Percentiles rank a stretch among this genome's conserved stretches.
These are phyloP conservation scores for Paraleonurus japonicus DNA, from an alignment of 257 asterid genomes.

Conservation along the genomic window DNA sequence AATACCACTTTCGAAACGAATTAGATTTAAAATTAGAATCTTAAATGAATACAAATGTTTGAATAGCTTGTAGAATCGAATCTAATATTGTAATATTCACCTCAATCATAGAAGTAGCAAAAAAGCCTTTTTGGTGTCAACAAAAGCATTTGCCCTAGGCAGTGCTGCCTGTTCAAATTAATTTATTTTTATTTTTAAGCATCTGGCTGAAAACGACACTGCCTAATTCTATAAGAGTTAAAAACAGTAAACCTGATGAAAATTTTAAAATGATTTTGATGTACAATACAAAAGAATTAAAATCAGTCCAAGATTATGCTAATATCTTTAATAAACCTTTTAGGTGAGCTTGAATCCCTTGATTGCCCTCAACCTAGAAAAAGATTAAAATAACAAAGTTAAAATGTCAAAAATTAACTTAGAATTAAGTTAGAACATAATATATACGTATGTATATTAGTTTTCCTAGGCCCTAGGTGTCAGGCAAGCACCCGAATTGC, in stretches of 20 bases:
- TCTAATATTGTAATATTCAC: not conserved
- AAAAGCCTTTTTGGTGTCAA: not conserved
- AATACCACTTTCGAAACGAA: not conserved
- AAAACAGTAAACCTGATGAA: not conserved
- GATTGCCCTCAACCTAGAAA: constrained; percentile 5
- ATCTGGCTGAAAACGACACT: not conserved
- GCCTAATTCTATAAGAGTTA: not conserved
- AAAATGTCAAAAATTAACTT: not conserved
- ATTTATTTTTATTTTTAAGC: not conserved
- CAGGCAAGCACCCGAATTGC: not conserved
- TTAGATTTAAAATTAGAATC: not conserved
- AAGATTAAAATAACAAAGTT: not conserved
- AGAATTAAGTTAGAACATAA: not conserved
- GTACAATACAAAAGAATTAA: not conserved
- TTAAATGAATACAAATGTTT: too few relatives aligned
- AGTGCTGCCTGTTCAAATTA: not conserved
- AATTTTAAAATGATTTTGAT: not conserved
- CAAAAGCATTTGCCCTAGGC: not conserved
- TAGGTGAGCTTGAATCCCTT: constrained; percentile 12
- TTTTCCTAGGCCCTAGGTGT: not conserved
- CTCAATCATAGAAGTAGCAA: not conserved
- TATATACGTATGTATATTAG: not conserved
- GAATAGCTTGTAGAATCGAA: too few relatives aligned
- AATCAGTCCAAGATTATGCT: not conserved
- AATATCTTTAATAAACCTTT: not conserved